Evolutionary conservation across 139 green algal species (phyloP).

Genomic region (Volvox africanus): DNA sequence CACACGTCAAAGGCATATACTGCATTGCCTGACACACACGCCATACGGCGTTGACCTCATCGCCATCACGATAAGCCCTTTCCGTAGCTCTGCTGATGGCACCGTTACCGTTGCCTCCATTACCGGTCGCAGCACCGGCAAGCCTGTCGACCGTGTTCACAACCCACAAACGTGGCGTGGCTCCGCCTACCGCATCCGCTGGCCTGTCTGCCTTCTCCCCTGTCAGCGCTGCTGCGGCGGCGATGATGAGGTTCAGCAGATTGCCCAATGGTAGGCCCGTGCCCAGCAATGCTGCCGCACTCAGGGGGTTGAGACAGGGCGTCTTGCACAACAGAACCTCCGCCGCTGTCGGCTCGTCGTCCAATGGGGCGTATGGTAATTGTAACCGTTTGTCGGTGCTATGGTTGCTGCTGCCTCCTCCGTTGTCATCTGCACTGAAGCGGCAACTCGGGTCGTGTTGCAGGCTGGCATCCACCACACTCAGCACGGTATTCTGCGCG

Average conservation of each 20-base stretch:
- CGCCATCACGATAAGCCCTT: background rate
- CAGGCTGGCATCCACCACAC: background rate
- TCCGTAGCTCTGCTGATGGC: background rate
- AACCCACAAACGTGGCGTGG: no score
- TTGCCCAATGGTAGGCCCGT: background rate
- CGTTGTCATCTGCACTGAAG: background rate
- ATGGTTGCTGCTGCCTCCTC: background rate
- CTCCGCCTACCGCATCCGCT: no score
- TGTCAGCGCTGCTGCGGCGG: background rate
- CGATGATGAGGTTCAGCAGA: background rate
- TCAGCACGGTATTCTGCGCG: slow-evolving; percentile 6
- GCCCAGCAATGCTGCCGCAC: background rate
- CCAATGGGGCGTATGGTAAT: background rate
- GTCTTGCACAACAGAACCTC: background rate
- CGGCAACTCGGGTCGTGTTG: background rate
- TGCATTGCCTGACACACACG: background rate
- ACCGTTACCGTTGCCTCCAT: background rate
- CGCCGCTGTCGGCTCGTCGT: background rate
- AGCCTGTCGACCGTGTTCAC: no score
- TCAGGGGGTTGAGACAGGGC: slow-evolving; percentile 40
- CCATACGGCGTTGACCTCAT: background rate
- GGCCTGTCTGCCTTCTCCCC: background rate
- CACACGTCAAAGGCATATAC: slow-evolving; percentile 1
- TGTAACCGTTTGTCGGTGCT: background rate
- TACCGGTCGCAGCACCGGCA: background rate